phyloP scores from a whole-genome alignment of 176 grass and related monocot genomes.

The Bromus sterilis region DNA sequence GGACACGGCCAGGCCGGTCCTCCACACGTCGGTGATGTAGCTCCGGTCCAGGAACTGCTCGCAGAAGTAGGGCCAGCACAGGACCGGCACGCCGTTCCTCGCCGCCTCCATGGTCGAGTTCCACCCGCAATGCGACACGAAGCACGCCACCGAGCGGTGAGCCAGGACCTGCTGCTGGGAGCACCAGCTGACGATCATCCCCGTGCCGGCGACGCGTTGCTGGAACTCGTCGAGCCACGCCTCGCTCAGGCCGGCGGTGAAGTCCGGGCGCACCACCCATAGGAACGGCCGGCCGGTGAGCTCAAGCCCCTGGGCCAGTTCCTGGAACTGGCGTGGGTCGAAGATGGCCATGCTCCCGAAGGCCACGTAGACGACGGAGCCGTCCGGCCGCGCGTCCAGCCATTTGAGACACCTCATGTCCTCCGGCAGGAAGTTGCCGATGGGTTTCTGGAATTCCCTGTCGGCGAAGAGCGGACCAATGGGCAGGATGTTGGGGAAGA shows the following conservation, averaged over 20 bases:
- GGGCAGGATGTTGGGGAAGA: constrained; percentile 29
- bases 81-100: constrained; percentile 24
- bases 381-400: constrained; percentile 34
- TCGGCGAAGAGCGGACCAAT: constrained; percentile 39
- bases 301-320: constrained; percentile 41
- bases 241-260: constrained; percentile 1
- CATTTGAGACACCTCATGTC: constrained; percentile 34
- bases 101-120: constrained; percentile 39
- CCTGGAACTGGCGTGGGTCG: constrained; percentile 27
- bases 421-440: constrained; percentile 27
- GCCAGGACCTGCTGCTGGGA: constrained; percentile 31
- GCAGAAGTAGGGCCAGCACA: constrained; percentile 39
- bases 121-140: constrained; percentile 50
- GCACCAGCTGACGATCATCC: constrained; percentile 45
- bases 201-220: constrained; percentile 9
- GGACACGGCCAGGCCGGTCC: constrained; percentile 32
- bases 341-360: constrained; percentile 64
- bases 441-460: neutral
- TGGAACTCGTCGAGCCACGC: constrained; percentile 27
- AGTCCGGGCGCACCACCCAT: constrained; percentile 48
- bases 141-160: constrained; percentile 25
- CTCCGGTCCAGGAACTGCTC: constrained; percentile 39
- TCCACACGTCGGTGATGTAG: constrained; percentile 33
- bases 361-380: constrained; percentile 57
- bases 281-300: constrained; percentile 22